These are phyloP conservation scores for Coccomyxa sp. DNA, from an alignment of 139 green algal genomes.

Conservation along the genomic window DNA sequence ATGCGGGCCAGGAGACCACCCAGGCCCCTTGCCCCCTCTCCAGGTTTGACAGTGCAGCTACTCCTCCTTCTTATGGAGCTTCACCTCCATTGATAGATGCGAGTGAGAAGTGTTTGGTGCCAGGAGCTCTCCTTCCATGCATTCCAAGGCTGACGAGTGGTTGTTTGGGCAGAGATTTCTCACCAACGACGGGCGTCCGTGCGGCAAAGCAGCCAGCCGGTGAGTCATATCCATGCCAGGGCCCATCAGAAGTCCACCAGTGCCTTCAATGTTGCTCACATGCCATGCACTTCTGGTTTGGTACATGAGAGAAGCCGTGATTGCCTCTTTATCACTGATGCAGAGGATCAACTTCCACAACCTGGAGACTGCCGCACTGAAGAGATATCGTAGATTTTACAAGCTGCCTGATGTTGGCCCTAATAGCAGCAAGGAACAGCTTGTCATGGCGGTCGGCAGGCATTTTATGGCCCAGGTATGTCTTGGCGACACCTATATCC, in stretches of 20 bases:
- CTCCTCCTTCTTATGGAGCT: background rate
- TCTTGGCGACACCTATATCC: background rate
- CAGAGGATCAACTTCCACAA: slow-evolving; percentile 53
- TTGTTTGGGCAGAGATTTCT: background rate
- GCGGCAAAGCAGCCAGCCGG: background rate
- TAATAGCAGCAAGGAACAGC: slow-evolving; percentile 36
- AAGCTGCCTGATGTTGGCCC: slow-evolving; percentile 28
- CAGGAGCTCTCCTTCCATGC: background rate
- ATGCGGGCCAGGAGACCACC: slow-evolving; percentile 8
- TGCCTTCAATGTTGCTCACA: background rate
- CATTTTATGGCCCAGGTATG: slow-evolving; percentile 45
- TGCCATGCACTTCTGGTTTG: background rate
- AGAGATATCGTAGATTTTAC: slow-evolving; percentile 43
- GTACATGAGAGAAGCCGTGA: background rate
- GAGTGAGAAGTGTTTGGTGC: no score
- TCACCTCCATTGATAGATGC: background rate
- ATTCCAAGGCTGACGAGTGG: background rate
- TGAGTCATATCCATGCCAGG: background rate
- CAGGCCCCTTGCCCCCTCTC: background rate
- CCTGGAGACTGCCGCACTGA: slow-evolving; percentile 54
- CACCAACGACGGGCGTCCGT: background rate
- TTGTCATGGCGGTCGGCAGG: slow-evolving; percentile 30
- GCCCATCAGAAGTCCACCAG: no score
- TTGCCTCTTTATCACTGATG: background rate
- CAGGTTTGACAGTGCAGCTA: background rate